Evolutionary conservation across 768 basidiomycete species (phyloP), one percentile per base, ranked within the genome.

Genomic region (Mycena amicta): DNA sequence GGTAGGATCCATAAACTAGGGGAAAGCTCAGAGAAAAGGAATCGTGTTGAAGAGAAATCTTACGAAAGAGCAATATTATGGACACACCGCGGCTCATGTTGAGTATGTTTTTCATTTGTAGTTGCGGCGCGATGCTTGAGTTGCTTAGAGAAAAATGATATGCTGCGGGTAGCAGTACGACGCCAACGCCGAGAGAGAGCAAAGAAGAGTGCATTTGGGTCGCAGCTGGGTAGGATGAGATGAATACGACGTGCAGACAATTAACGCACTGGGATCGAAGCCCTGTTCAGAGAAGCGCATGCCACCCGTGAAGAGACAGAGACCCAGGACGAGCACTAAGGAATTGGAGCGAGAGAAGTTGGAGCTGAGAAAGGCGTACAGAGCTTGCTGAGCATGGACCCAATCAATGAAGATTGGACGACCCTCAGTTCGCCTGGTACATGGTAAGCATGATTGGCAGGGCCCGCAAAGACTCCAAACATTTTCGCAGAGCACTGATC

Each of bases 231-330:
- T 40, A 41, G 40, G 55, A 23, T 40, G 12, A 54, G 40, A 15
- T 5, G 37, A 50, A 16, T 1, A 47, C 16, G 25, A 30, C 27
- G n/a, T 3, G 50, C 12, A 5, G 16, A 23, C 4, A 22, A 31
- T 5, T 52, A 20, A 71, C 85, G 53, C 65, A 92, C 90, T 86
- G 3, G 79, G 70, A 60, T 90, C 86, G 60, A 92, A 92, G 1
- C 83, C 88, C 70, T 93, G 92, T 67, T 93, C 89, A 2, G 88
- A 85, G 63, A 87, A 93, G 15, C 83, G 80, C 61, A 86, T 66
- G 0, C 91, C 91, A 15, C 92, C 91, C 0, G 90, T 92, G 60
- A 93, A 89, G 73, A 93, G 91, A 64, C 90, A 91, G 71, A 93
- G 83, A 18, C 92, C 92, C 12, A 93, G 81, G 18, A 94, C 91